Evolutionary conservation across 192 early-diverging fungal species (phyloP), one percentile per base, ranked within the genome.

Genomic region (Pilaira anomala): DNA sequence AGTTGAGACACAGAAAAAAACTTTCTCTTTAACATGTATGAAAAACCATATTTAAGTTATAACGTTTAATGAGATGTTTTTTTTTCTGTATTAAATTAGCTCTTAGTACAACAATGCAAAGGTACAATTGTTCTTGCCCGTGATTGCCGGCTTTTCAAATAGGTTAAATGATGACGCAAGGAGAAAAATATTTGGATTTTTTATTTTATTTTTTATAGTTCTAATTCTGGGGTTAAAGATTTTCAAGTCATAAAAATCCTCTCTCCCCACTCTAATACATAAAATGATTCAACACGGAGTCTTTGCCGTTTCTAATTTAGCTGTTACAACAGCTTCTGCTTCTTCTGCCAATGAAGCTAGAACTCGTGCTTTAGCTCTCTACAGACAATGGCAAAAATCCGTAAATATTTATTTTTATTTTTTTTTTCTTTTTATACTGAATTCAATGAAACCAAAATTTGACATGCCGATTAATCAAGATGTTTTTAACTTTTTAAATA

Each of bases 301-400:
- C 7, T 75, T 68, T 51, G 68, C 63, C 19, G 74, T 76, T 16
- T 42, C 79, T 58, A 72, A 75, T 70, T 65, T 83, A 65, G 75
- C 83, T 22, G 74, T 78, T 50, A 76, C 70, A 52, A 83, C 81
- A 53, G 58, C 74, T 8, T 67, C 82, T 55, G 90, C 90, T 51
- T 63, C 71, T 16, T 85, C 87, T 26, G 75, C 85, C 49, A 66
- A 76, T 42, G 78, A 88, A 59, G 88, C 91, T 25, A 82, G 83
- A 63, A 62, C 62, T 33, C 83, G 84, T 19, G 80, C 82, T 26
- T 68, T 92, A 22, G 70, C 78, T 21, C 78, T 91, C 51, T 92
- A 92, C 80, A 78, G 89, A 58, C 71, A 83, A 52, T 92, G 83
- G 79, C 91, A 85, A 71, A 76, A 79, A 59, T 68, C 81, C 62